These are phyloP conservation scores for Alloteropsis angusta DNA, from an alignment of 202 grass and related monocot species.

Conservation along the genomic window DNA sequence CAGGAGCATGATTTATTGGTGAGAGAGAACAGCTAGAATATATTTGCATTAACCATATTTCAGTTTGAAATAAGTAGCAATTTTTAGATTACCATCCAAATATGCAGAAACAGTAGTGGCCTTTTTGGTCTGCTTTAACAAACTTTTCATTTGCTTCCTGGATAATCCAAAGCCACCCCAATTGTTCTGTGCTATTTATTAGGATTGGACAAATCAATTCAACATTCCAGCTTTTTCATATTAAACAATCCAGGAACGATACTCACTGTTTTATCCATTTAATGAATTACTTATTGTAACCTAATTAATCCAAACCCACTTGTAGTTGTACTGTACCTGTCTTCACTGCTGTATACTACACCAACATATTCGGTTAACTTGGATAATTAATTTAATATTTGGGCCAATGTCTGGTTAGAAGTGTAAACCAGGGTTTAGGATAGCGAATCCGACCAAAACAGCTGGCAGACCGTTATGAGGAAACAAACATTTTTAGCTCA, in stretches of 20 bases:
- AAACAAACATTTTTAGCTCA: not conserved
- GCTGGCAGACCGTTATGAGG: not conserved
- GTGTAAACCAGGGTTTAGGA: not conserved
- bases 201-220: not conserved
- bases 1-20: not conserved
- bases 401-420: not conserved
- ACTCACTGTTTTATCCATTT: constrained; percentile 1
- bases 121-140: not conserved
- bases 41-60: not conserved
- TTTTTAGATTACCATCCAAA: not conserved
- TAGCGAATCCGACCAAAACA: not conserved
- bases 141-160: not conserved
- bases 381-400: not conserved
- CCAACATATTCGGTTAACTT: not conserved
- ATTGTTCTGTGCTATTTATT: not conserved
- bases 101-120: not conserved
- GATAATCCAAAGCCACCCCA: not conserved
- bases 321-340: not conserved
- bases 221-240: not conserved
- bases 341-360: not conserved
- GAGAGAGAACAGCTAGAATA: not conserved
- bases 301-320: not conserved
- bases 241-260: not conserved
- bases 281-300: not conserved
- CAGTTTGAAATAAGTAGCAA: not conserved